Evolutionary conservation across 2,329 filamentous ascomycete species (phyloP), one percentile per base, ranked within the genome.

Genomic region (Neurospora crassa): DNA sequence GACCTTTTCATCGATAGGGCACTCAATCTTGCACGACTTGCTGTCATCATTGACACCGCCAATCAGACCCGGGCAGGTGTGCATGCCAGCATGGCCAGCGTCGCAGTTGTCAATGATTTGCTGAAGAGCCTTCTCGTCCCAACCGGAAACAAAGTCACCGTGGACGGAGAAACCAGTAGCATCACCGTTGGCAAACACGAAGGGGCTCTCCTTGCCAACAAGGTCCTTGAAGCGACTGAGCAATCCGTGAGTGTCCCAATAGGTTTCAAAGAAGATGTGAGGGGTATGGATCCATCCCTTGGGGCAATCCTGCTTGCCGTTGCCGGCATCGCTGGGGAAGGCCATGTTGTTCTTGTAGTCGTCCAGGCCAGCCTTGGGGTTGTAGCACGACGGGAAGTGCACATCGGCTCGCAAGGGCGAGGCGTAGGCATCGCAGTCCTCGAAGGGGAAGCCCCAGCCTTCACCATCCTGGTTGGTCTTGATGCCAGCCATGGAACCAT

Each of bases 351-450:
- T 85, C 77, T 85, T 83, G 82, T 88, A 89, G 81, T 90, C 84
- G 41, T 83, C 81, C 53, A 90, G 82, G 71, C 87, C 88, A 67
- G 85, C 83, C 59, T 85, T 79, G 40, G 90, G 90, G 79, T 92
- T 86, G 85, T 91, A 92, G 84, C 91, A 92, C 6, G 89, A 90
- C 6, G 91, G 91, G 81, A 92, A 91, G 83, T 91, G 90, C 53
- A 92, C 81, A 74, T 92, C 90, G 71, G 87, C 85, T 47, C 90
- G 88, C 67, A 89, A 84, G 72, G 89, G 88, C 69, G 89, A 89
- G 74, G 83, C 84, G 71, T 81, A 84, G 69, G 87, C 86, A 76
- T 91, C 88, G 78, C 92, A 94, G 77, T 90, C 86, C 78, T 87
- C 84, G 77, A 90, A 85, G 40, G 92, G 92, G 78, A 96, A 91